Conservation (phyloP, 768 basidiomycete genomes). For the Fibroporia radiculosa region DNA sequence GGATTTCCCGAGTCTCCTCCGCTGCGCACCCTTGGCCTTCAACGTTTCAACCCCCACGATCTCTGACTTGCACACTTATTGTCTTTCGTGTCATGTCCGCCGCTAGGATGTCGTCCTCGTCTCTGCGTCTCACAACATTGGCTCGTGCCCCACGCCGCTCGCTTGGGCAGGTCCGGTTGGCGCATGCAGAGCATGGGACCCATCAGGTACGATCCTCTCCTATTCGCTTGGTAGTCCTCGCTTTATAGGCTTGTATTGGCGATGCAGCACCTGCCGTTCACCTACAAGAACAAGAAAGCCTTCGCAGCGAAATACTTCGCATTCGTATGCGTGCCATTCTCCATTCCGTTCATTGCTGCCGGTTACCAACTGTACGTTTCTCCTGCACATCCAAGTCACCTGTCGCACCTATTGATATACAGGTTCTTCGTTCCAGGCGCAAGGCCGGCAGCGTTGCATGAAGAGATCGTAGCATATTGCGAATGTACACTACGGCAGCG, state of each 20-base stretch:
- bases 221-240: not conserved
- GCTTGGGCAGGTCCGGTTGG: not conserved
- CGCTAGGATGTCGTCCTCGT: not conserved
- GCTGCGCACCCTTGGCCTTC: not conserved
- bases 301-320: conserved; percentile 35
- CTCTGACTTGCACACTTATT: not conserved
- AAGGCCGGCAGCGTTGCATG: conserved; percentile 15
- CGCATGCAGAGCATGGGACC: conserved; percentile 1
- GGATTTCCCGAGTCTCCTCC: not conserved
- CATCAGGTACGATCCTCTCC: not conserved
- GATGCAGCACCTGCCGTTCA: conserved; percentile 26
- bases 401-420: conserved; percentile 10
- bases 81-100: not conserved
- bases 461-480: conserved; percentile 9
- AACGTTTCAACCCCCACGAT: not conserved
- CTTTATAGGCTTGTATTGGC: not conserved
- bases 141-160: not conserved
- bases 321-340: conserved; percentile 46
- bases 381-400: not conserved
- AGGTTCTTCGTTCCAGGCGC: conserved; percentile 6
- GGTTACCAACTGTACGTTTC: conserved; percentile 53
- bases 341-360: conserved; percentile 57
- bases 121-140: not conserved
- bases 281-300: conserved; percentile 17
- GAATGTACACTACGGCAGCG: conserved; percentile 11